phyloP scores from a whole-genome alignment of 148 eudicot species.

The Silene uniflora region DNA sequence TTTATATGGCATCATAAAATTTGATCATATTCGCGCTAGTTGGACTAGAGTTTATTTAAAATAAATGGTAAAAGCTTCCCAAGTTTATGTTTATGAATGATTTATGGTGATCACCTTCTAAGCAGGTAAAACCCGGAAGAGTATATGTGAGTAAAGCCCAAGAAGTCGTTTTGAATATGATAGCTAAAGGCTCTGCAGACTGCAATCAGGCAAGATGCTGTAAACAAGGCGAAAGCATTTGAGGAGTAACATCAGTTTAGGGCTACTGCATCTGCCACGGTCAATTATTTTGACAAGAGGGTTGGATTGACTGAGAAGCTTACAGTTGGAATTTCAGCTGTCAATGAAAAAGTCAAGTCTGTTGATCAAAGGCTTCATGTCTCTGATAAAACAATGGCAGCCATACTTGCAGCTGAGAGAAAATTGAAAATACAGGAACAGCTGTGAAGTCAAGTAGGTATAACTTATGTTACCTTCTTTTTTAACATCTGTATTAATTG shows the following conservation, averaged over 20 bases:
- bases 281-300: conserved; percentile 69
- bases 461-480: neutral
- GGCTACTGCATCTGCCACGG: conserved; percentile 89
- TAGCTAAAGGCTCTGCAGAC: conserved; percentile 94
- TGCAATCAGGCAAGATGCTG: conserved; percentile 81
- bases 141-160: conserved; percentile 82
- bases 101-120: neutral
- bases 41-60: no score
- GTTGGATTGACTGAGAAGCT: conserved; percentile 84
- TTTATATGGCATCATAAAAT: no score
- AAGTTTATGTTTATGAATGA: no score
- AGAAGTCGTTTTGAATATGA: conserved; percentile 84
- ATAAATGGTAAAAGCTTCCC: no score
- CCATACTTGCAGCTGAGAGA: conserved; percentile 89
- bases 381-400: conserved; percentile 95
- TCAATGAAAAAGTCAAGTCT: conserved; percentile 90
- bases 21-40: no score
- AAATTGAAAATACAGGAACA: conserved; percentile 78
- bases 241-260: conserved; percentile 85
- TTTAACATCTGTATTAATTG: no score
- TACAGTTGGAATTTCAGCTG: conserved; percentile 78
- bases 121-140: conserved; percentile 51
- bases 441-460: conserved; percentile 99
- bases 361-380: conserved; percentile 95
- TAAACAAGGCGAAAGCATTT: conserved; percentile 90